These are phyloP conservation scores for Wickerhamomyces sp. DNA, from an alignment of 1,139 yeast genomes.

Conservation along the genomic window DNA sequence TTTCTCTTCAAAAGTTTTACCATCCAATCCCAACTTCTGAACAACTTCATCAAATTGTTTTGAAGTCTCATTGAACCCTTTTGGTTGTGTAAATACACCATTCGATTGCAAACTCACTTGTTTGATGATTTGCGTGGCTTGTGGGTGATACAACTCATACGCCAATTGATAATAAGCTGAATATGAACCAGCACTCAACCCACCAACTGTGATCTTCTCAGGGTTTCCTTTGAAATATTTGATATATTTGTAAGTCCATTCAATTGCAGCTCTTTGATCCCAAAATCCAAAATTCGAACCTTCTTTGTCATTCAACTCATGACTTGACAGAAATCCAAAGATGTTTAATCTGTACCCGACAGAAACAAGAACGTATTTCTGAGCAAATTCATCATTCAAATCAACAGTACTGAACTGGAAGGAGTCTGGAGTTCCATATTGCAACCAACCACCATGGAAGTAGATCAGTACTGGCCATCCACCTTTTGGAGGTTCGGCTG, in stretches of 20 bases:
- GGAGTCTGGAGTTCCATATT: conserved; percentile 28
- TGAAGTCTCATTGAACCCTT: conserved; percentile 26
- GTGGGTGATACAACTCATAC: conserved; percentile 33
- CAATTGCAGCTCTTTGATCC: conserved; percentile 36
- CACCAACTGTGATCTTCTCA: conserved; percentile 27
- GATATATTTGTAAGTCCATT: conserved; percentile 34
- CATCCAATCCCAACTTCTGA: conserved; percentile 13
- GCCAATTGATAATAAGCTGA: conserved; percentile 22
- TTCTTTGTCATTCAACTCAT: conserved; percentile 8
- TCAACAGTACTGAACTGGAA: neutral
- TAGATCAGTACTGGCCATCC: conserved; percentile 30
- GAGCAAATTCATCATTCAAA: conserved; percentile 9
- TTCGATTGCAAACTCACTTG: conserved; percentile 31
- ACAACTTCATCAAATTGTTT: conserved; percentile 33
- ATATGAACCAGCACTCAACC: conserved; percentile 25
- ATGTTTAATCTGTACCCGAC: conserved; percentile 35
- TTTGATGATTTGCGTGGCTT: conserved; percentile 30
- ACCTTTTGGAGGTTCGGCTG: conserved; percentile 23
- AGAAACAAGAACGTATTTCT: conserved; percentile 31
- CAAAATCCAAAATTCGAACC: conserved; percentile 37
- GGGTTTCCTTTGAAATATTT: conserved; percentile 29
- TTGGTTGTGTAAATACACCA: conserved; percentile 19
- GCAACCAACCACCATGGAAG: conserved; percentile 38
- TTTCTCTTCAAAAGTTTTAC: conserved; percentile 14
- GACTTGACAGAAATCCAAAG: conserved; percentile 32